A percentile compares a stretch with the other conserved stretches of the same genome.
Conservation (phyloP, 768 basidiomycete species). For the Filobasidium floriforme region DNA sequence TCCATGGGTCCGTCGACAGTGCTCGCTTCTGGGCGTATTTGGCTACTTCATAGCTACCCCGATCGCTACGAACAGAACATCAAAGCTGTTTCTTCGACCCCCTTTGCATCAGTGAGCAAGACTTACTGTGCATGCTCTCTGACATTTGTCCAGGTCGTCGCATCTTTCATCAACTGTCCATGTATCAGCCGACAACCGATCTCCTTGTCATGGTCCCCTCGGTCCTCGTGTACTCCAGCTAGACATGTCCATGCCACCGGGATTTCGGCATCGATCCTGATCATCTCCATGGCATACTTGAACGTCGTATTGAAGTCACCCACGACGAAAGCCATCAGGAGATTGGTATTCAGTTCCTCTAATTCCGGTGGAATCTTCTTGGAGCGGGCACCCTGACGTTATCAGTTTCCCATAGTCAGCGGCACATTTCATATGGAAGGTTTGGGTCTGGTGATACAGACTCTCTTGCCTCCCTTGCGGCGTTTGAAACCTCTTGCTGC, state of each 20-base stretch:
- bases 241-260: slow-evolving; percentile 78
- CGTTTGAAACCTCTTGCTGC: slow-evolving; percentile 15
- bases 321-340: background rate
- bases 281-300: slow-evolving; percentile 56
- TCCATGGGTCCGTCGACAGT: slow-evolving; percentile 66
- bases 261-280: slow-evolving; percentile 83
- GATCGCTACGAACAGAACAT: slow-evolving; percentile 48
- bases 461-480: background rate
- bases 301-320: background rate
- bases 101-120: slow-evolving; percentile 2
- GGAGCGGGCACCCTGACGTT: slow-evolving; percentile 59
- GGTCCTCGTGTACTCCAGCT: slow-evolving; percentile 71
- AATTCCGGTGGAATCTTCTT: slow-evolving; percentile 49
- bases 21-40: slow-evolving; percentile 86
- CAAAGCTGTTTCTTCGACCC: background rate
- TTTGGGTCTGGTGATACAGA: background rate
- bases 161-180: slow-evolving; percentile 73
- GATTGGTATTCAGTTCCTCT: background rate
- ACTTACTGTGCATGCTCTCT: slow-evolving; percentile 66
- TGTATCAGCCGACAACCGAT: slow-evolving; percentile 81
- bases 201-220: slow-evolving; percentile 60
- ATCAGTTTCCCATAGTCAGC: background rate
- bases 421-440: background rate
- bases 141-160: slow-evolving; percentile 79
- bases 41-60: slow-evolving; percentile 73